Percentiles rank a stretch among this genome's conserved stretches.
Evolutionary conservation across 2,329 filamentous ascomycete species (phyloP).

Genomic region (Dothistroma pini): DNA sequence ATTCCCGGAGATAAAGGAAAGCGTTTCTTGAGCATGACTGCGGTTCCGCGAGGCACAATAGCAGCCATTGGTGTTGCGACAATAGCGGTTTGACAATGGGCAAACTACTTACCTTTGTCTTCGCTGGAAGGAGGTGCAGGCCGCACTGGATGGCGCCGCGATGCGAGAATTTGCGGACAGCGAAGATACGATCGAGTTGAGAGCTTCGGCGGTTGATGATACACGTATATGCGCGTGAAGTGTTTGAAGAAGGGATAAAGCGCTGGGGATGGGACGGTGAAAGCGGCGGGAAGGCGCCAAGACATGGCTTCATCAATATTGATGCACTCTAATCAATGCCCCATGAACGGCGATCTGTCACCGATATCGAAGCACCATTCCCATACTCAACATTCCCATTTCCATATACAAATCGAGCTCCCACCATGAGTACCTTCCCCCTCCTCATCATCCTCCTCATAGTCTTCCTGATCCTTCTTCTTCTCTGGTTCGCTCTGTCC

Average conservation of each 20-base stretch:
- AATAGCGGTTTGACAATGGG: neutral
- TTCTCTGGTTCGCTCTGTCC: slow-evolving; percentile 52
- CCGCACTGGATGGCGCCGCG: neutral
- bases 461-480: slow-evolving; percentile 25
- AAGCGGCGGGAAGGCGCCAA: neutral
- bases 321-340: neutral
- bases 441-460: slow-evolving; percentile 23
- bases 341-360: neutral
- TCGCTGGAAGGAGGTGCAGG: neutral
- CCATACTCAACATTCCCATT: slow-evolving; percentile 16
- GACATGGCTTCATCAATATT: neutral
- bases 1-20: neutral
- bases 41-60: neutral
- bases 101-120: neutral
- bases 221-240: neutral
- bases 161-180: neutral
- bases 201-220: neutral
- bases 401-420: too few relatives aligned
- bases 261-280: neutral
- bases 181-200: neutral
- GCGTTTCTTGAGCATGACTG: neutral
- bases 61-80: neutral
- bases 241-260: neutral
- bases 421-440: slow-evolving; percentile 6
- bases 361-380: neutral